Conservation (phyloP, 495 filamentous ascomycete genomes). For the Hyaloscypha finlandica region DNA sequence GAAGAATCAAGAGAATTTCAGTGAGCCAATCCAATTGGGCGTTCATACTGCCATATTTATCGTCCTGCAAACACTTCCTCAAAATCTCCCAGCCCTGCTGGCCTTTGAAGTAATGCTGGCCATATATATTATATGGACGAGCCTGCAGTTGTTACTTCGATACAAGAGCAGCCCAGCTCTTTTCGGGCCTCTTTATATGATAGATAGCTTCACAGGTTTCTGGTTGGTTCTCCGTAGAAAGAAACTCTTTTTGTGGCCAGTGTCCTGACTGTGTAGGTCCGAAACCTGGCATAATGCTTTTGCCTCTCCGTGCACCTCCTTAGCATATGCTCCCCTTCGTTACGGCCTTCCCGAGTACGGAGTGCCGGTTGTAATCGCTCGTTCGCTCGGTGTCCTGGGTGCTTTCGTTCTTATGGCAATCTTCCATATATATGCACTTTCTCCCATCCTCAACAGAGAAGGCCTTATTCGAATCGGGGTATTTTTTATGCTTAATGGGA, state of each 20-base stretch:
- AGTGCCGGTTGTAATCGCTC: slow-evolving; percentile 30
- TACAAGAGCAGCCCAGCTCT: slow-evolving; percentile 39
- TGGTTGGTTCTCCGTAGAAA: slow-evolving; percentile 27
- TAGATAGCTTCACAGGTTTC: slow-evolving; percentile 37
- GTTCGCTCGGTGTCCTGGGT: slow-evolving; percentile 35
- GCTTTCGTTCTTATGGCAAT: slow-evolving; percentile 39
- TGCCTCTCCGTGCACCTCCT: slow-evolving; percentile 36
- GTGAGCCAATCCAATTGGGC: slow-evolving; percentile 31
- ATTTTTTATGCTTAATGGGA: slow-evolving; percentile 41
- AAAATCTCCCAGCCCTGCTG: slow-evolving; percentile 32
- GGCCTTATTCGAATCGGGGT: slow-evolving; percentile 33
- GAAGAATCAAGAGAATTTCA: slow-evolving; percentile 38
- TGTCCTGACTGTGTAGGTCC: slow-evolving; percentile 29
- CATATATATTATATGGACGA: slow-evolving; percentile 43
- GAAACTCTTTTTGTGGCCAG: background rate
- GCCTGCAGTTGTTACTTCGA: slow-evolving; percentile 36
- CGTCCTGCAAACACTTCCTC: slow-evolving; percentile 37
- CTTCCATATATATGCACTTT: slow-evolving; percentile 39
- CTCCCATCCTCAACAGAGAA: slow-evolving; percentile 33
- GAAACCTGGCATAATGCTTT: slow-evolving; percentile 45
- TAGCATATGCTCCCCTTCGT: slow-evolving; percentile 37
- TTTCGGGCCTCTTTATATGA: slow-evolving; percentile 41
- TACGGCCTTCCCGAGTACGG: slow-evolving; percentile 32
- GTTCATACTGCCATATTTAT: slow-evolving; percentile 35
- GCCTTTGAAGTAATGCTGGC: slow-evolving; percentile 39